Evolutionary conservation across 2,329 filamentous ascomycete genomes (phyloP).

Genomic region (Leptodontidium sp.): DNA sequence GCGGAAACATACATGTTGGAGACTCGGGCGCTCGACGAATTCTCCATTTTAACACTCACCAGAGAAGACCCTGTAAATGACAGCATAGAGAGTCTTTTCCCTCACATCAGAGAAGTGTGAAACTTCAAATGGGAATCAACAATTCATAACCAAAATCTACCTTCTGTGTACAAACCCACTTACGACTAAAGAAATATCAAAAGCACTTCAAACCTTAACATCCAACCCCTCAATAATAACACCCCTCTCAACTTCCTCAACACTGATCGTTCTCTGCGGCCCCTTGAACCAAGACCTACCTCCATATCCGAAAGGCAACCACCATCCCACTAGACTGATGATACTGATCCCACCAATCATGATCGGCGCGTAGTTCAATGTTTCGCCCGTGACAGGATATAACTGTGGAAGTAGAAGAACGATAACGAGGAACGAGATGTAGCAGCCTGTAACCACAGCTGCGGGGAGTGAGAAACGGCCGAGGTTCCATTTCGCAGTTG

Average conservation of each 20-base stretch:
- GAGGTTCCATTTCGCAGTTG: slow-evolving; percentile 49
- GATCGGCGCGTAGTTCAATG: slow-evolving; percentile 52
- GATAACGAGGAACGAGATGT: slow-evolving; percentile 49
- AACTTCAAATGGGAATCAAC: too few species aligned
- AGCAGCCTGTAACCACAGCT: slow-evolving; percentile 45
- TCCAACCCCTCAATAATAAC: slow-evolving; percentile 17
- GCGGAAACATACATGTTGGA: too few species aligned
- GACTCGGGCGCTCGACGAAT: too few species aligned
- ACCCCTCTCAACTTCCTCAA: slow-evolving; percentile 36
- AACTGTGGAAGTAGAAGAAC: slow-evolving; percentile 50
- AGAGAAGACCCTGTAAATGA: too few species aligned
- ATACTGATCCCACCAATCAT: slow-evolving; percentile 50
- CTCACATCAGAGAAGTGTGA: too few species aligned
- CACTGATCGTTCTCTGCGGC: slow-evolving; percentile 49
- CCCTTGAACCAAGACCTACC: slow-evolving; percentile 50
- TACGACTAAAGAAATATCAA: neutral
- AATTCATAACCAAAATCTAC: too few species aligned
- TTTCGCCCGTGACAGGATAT: slow-evolving; percentile 49
- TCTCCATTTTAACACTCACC: too few species aligned
- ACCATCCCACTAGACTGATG: slow-evolving; percentile 49
- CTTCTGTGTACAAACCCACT: neutral
- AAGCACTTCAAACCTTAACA: neutral
- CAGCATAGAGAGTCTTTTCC: too few species aligned
- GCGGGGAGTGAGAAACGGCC: slow-evolving; percentile 43
- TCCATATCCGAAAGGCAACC: slow-evolving; percentile 48